Evolutionary conservation across 2,329 filamentous ascomycete species (phyloP), one percentile per base, ranked within the genome.

Genomic region (Microsporum canis): DNA sequence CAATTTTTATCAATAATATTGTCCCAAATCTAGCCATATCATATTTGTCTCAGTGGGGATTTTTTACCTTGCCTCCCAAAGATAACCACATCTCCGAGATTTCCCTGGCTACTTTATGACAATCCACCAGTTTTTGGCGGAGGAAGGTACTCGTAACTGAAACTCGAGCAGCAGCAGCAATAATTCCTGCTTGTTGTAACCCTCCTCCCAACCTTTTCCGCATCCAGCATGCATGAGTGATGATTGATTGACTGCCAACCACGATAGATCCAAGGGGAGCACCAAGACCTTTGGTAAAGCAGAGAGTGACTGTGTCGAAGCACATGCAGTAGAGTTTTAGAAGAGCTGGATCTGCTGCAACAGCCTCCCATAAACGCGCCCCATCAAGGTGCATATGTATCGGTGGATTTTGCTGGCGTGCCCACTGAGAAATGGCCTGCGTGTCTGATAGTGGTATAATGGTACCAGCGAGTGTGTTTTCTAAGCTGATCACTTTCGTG

Each of bases 181-280:
- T 59, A 31, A 43, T 31, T 43, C 58, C 59, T 51, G 65, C 66
- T 63, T 71, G 69, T 57, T 69, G 66, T 31, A 68, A 71, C 2
- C 68, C 70, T 12, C 71, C 71, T 10, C 71, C 71, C 39, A 68
- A 64, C 64, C 66, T 66, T 62, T 72, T 72, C 38, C 70, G 57
- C 31, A 71, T 63, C 65, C 67, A 70, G 10, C 65, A 65, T 6
- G 70, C 69, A 5, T 64, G 67, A 17, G 69, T 62, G 33, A 72
- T 71, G 41, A 66, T 66, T 27, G 60, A 59, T 27, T 60, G 64
- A 2, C 62, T 66, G 6, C 70, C 68, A 1, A 68, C 66, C 45
- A 73, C 65, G n/a, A 73, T 61, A 17, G 68, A 68, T 5, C 71
- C 71, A 61, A 72, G 65, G 0, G 71, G 71, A 8, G 71, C 71